Evolutionary conservation across 2,329 filamentous ascomycete species (phyloP), one percentile per base, ranked within the genome.

Genomic region (Stachybotrys chlorohalonatus): DNA sequence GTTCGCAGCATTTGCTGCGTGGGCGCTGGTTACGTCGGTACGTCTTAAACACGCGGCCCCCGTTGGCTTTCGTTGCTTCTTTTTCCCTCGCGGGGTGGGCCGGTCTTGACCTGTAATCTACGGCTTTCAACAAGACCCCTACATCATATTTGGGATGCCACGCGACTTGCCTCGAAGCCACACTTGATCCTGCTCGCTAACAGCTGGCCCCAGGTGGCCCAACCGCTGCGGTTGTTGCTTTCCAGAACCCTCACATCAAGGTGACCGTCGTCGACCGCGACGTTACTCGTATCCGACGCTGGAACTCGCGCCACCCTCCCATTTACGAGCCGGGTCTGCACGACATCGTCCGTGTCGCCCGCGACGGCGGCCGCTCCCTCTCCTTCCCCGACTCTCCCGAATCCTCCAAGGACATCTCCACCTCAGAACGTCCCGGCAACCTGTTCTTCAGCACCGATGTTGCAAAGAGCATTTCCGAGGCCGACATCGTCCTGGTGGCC

Each of bases 261-360:
- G 85, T 92, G 47, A 88, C 83, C 17, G 87, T 92, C n/a, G 84
- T 91, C 42, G 89, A 92, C 66, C 75, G 81, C 57, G 84, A 89
- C 65, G 75, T 75, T 52, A 70, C 68, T 46, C 82, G 87, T 49
- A 89, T 92, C 58, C 77, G 77, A 52, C 79, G 81, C 56, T 93
- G 89, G 89, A 86, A 89, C 62, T 89, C 87, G 1, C 75, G 78
- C 49, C 79, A 86, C 59, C 80, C 90, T 15, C 89, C 89, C 48
- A 88, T 92, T 58, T 86, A 89, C 69, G 89, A 93, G 70, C 85
- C 86, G 0, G 86, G 84, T 11, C 75, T 93, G 31, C 73, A 79
- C 53, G 80, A 89, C 52, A 81, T 91, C 55, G 82, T 92, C 36
- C 78, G 82, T 57, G 74, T 83, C 51, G 80, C 83, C 52, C 80